Base-by-base conservation (phyloP, 257 asterid genomes). In the Anisodus acutangulus region DNA sequence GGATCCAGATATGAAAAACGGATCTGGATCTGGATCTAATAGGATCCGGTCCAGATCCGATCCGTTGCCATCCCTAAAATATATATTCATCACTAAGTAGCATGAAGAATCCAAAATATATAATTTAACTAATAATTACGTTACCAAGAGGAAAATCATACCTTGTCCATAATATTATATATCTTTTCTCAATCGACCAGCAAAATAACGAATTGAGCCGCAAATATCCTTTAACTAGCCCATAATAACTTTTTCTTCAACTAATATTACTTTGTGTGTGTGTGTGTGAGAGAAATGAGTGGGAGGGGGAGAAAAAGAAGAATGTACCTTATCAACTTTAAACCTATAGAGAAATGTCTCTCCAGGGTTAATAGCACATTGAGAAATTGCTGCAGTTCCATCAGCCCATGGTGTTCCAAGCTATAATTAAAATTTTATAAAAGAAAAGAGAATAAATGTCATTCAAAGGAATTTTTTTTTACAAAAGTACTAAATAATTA, bases 351-450 rank as follows among this genome's bases (percentile, higher is more conserved):
- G 74, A 87, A 93, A 95, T 22, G 91, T 91, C 68, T 92, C 97
- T 49, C 97, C 97, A 2, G 97, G 94, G 78, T 89, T 92, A 59
- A 93, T 92, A 1, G 97, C 91, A 79, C 98, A 95, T 82, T 95
- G 98, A 1, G 98, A 95, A 76, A 95, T 95, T 0, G 93, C 88
- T 58, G 97, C 95, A 2, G 98, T 90, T 45, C 98, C 98, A 87
- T 95, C 98, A 11, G 98, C 97, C 98, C 98, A 93, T 57, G 98
- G 98, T 16, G 98, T 95, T 78, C 94, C 97, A 72, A 90, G 35
- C 98, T 94, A 76, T 13, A 26, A 22, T 51, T 51, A 22, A 2
- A 71, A 45, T 4, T 0, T n/a, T 9, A 9, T 4, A 80, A 82
- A 45, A 47, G 16, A 43, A 71, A 45, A 11, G n/a, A 66, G n/a